These are phyloP conservation scores for Pholiota adiposa DNA, from an alignment of 1,284 basidiomycete species.

Conservation along the genomic window DNA sequence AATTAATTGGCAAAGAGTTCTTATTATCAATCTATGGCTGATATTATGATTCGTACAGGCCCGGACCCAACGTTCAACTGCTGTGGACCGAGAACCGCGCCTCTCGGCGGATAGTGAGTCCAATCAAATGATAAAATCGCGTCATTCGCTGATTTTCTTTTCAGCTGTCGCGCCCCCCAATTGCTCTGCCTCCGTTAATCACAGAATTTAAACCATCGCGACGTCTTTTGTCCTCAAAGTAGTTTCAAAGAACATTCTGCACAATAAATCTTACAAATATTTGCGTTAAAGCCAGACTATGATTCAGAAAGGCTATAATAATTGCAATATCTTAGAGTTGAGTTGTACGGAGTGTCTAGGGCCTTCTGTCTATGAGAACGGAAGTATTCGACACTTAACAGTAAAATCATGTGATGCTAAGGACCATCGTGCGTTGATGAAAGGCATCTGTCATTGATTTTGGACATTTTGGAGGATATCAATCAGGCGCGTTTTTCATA, in stretches of 20 bases:
- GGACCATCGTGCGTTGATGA: no score
- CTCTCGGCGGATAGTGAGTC: slow-evolving; percentile 22
- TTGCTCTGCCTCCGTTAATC: slow-evolving; percentile 19
- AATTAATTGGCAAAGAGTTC: neutral
- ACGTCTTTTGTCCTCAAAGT: neutral
- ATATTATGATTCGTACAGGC: slow-evolving; percentile 10
- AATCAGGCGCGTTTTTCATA: neutral
- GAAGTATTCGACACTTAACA: no score
- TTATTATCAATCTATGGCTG: neutral
- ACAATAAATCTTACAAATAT: no score
- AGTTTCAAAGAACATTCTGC: no score
- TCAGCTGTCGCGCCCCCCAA: slow-evolving; percentile 22
- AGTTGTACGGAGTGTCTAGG: no score
- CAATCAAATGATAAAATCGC: neutral
- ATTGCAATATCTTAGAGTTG: no score
- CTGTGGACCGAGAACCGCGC: slow-evolving; percentile 20
- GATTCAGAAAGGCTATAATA: no score
- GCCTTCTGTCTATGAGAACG: no score
- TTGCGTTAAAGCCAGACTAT: no score
- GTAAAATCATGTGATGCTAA: no score
- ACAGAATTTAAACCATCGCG: neutral
- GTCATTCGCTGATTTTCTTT: neutral
- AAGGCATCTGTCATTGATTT: no score
- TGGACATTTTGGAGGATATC: no score
- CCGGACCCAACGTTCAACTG: slow-evolving; percentile 20